Evolutionary conservation across 1,284 basidiomycete species (phyloP).

Genomic region (Moesziomyces sp.): DNA sequence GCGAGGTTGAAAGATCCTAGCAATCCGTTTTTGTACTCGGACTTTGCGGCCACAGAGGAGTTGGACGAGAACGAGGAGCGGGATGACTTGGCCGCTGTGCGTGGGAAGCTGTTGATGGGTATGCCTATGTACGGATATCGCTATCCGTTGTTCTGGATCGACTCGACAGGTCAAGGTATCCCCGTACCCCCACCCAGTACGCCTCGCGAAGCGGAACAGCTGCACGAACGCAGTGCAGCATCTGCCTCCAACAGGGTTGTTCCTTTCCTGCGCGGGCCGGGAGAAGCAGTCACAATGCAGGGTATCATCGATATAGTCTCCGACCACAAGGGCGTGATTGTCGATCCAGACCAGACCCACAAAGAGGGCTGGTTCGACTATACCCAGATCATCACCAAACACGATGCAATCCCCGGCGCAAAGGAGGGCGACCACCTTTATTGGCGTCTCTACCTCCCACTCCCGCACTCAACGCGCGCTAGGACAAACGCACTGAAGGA

Average conservation of each 20-base stretch:
- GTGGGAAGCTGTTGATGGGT: conserved; percentile 41
- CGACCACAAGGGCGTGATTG: conserved; percentile 18
- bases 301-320: conserved; percentile 16
- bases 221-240: conserved; percentile 3
- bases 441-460: conserved; percentile 32
- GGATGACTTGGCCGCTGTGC: conserved; percentile 8
- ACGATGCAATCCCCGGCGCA: conserved; percentile 12
- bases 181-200: conserved; percentile 8
- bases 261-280: conserved; percentile 39
- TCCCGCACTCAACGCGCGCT: conserved; percentile 5
- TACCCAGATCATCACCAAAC: conserved; percentile 14
- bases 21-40: conserved; percentile 21
- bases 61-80: conserved; percentile 11
- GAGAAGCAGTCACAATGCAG: conserved; percentile 25
- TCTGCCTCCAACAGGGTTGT: conserved; percentile 2
- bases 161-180: conserved; percentile 26
- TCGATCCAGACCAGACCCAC: conserved; percentile 10
- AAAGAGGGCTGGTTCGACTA: conserved; percentile 39
- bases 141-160: conserved; percentile 43
- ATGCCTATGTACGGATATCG: conserved; percentile 47
- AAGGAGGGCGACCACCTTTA: conserved; percentile 35
- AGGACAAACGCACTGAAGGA: conserved; percentile 5
- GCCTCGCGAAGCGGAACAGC: conserved; percentile 9
- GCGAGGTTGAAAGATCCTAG: conserved; percentile 25
- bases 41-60: conserved; percentile 11